These are phyloP conservation scores for Termitomyces bulborhizus DNA, from an alignment of 768 basidiomycete species.

Conservation along the genomic window DNA sequence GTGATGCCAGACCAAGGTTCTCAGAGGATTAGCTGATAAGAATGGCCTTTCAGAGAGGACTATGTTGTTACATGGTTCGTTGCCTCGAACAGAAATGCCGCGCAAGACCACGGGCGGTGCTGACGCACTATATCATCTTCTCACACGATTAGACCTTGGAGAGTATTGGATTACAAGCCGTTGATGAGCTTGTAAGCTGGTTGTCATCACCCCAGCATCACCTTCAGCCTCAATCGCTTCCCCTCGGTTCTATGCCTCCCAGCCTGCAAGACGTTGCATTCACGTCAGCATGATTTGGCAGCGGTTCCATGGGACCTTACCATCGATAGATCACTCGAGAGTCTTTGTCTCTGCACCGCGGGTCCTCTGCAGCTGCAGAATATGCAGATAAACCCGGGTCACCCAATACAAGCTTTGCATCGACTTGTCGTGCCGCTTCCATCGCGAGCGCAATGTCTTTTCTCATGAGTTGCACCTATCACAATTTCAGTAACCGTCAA, in stretches of 20 bases:
- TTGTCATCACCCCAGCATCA: neutral
- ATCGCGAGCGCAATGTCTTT: slow-evolving; percentile 37
- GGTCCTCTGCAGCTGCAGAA: slow-evolving; percentile 31
- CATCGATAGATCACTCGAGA: slow-evolving; percentile 36
- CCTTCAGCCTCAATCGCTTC: slow-evolving; percentile 2
- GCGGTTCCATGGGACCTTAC: slow-evolving; percentile 14
- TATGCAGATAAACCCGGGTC: slow-evolving; percentile 32
- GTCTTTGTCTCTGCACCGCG: slow-evolving; percentile 30
- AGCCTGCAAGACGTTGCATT: slow-evolving; percentile 16
- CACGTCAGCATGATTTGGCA: neutral
- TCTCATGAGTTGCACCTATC: slow-evolving; percentile 38
- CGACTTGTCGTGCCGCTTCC: slow-evolving; percentile 28
- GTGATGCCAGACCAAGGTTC: slow-evolving; percentile 40
- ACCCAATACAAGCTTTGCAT: slow-evolving; percentile 33
- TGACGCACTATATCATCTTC: slow-evolving; percentile 48
- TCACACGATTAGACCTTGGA: slow-evolving; percentile 45
- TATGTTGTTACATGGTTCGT: slow-evolving; percentile 16
- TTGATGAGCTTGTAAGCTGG: slow-evolving; percentile 3
- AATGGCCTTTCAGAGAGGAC: slow-evolving; percentile 20
- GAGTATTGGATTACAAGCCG: slow-evolving; percentile 48
- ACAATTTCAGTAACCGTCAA: neutral
- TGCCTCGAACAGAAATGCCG: slow-evolving; percentile 19
- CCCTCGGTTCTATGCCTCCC: slow-evolving; percentile 25
- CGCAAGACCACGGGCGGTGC: slow-evolving; percentile 42
- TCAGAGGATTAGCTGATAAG: slow-evolving; percentile 56